Evolutionary conservation across 306 rosid species (phyloP).

Genomic region (Lathyrus tuberosus): DNA sequence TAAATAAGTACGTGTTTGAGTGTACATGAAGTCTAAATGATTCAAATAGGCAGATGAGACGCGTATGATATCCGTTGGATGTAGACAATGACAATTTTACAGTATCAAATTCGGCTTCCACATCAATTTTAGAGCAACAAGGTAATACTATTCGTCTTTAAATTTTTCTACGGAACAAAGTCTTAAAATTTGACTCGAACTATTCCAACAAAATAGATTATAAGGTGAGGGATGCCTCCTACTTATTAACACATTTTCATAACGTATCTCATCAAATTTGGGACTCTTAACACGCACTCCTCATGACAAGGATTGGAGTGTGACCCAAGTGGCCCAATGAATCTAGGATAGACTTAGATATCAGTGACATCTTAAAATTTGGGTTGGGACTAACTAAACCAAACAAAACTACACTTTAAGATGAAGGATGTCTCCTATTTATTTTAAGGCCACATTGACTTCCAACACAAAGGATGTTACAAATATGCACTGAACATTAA

Average conservation of each 20-base stretch:
- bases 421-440: neutral
- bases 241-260: neutral
- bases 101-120: neutral
- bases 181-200: neutral
- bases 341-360: neutral
- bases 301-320: neutral
- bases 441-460: neutral
- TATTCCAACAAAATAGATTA: neutral
- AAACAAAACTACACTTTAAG: neutral
- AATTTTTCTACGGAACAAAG: neutral
- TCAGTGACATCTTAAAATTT: neutral
- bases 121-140: neutral
- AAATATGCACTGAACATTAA: constrained; percentile 3
- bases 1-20: neutral
- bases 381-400: neutral
- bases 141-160: constrained; percentile 18
- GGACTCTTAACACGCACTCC: neutral
- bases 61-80: constrained; percentile 12
- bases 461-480: neutral
- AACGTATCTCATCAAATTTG: neutral
- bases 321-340: neutral
- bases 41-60: constrained; percentile 10
- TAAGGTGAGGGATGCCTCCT: neutral
- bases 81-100: neutral
- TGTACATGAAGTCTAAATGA: neutral